Evolutionary conservation across 139 green algal genomes (phyloP).

Genomic region (Coelastrella sp.): DNA sequence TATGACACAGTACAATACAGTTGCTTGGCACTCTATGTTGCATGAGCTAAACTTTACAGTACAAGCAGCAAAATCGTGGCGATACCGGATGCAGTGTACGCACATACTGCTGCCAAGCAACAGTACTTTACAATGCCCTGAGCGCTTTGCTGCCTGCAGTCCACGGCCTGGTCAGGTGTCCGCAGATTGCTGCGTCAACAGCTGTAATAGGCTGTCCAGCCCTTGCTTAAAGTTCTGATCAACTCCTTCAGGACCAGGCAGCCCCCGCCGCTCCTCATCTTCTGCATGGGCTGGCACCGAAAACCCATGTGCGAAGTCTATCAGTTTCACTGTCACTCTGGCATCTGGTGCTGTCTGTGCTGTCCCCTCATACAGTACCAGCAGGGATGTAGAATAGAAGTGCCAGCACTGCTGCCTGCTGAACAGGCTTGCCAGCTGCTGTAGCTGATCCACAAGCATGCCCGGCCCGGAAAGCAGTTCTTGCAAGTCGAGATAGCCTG

Average conservation of each 20-base stretch:
- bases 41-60: no score
- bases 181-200: background rate
- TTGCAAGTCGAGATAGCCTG: background rate
- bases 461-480: background rate
- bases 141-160: no score
- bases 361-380: constrained; percentile 87
- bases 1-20: no score
- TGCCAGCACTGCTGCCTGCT: constrained; percentile 74
- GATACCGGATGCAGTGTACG: no score
- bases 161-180: no score
- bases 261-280: background rate
- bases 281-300: constrained; percentile 29
- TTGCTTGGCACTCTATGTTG: no score
- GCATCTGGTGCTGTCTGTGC: constrained; percentile 61
- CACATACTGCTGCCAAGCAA: no score
- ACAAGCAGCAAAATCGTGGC: no score
- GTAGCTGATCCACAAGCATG: constrained; percentile 68
- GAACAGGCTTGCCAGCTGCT: constrained; percentile 75
- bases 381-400: constrained; percentile 85
- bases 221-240: constrained; percentile 83
- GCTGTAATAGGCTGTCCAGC: constrained; percentile 60
- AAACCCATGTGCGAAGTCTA: constrained; percentile 94
- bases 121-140: no score
- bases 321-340: constrained; percentile 62
- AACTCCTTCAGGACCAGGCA: background rate